Base-by-base conservation (phyloP, 2,329 filamentous ascomycete genomes). In the Hypocreales sp. region DNA sequence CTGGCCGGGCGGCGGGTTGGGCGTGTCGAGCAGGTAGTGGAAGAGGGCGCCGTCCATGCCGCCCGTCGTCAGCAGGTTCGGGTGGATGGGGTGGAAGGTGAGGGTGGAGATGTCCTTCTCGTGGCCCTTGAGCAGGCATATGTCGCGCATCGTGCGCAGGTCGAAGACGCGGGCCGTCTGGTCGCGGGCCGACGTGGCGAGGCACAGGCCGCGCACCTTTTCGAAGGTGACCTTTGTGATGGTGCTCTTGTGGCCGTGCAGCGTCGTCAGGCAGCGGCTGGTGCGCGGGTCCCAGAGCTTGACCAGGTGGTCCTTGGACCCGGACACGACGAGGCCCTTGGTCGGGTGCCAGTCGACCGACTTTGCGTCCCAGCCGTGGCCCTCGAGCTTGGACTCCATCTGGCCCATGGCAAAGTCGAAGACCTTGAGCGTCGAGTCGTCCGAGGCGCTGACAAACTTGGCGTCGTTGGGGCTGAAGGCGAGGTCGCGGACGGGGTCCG, bases 321-420 rank as follows among this genome's bases (percentile, higher is more conserved):
- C 90, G 1, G 90, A 95, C 4, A 93, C 87, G 18, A 98, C 67
- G 5, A 98, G 58, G 2, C 90, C 90, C 56, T 94, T 95, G 13
- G 78, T 80, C 2, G 87, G 86, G 57, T 98, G 90, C 90, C 90
- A 98, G 48, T 98, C 87, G 31, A 92, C 92, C 28, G 76, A 82
- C 53, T 95, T 95, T 13, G 83, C 86, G 47, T 98, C 90, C 90
- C 90, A 98, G 37, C 84, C 83, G 51, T 98, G 90, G n/a, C 90
- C 90, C 21, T 77, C 79, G 21, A 98, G 58, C 8, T 79, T 78
- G 1, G 77, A 78, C 45, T 95, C 86, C 48, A 84, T 80, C 15
- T 73, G 67, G 12, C 84, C 83, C 16, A 76, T 73, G 8, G 84
- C 83, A 53, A 98, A 98, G 51, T 98, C 90, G 50, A 90, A 95